These are phyloP conservation scores for Cladosporium phlei DNA, from an alignment of 2,329 filamentous ascomycete genomes.

Conservation along the genomic window DNA sequence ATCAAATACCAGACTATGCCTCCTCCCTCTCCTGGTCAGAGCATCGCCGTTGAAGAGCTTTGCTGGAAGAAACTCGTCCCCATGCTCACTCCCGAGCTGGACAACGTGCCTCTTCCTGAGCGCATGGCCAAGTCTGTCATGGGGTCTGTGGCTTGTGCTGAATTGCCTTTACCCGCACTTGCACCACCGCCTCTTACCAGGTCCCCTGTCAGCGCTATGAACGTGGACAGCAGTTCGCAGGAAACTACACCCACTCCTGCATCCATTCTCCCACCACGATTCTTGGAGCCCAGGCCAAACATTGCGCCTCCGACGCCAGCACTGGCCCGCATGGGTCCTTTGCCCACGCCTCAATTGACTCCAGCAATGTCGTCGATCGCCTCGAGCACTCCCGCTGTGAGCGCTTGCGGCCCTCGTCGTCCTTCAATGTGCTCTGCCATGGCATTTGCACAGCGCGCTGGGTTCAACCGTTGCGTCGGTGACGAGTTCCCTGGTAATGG, in stretches of 20 bases:
- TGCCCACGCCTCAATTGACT: conserved; percentile 60
- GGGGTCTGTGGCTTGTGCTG: conserved; percentile 4
- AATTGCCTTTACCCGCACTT: conserved; percentile 1
- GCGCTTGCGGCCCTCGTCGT: conserved; percentile 48
- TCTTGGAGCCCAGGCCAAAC: conserved; percentile 49
- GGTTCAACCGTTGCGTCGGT: conserved; percentile 51
- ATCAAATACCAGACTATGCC: conserved; percentile 67
- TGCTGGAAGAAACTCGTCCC: conserved; percentile 50
- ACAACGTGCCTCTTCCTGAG: conserved; percentile 33
- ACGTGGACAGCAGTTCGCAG: conserved; percentile 19
- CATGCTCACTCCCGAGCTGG: conserved; percentile 53
- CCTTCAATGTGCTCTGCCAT: conserved; percentile 57
- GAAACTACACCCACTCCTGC: conserved; percentile 41
- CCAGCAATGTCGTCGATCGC: conserved; percentile 45
- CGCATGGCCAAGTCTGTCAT: conserved; percentile 11
- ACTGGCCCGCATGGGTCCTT: conserved; percentile 49
- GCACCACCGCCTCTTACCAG: not conserved
- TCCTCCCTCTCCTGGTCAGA: conserved; percentile 27
- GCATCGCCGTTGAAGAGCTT: conserved; percentile 14
- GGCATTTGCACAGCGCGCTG: conserved; percentile 52
- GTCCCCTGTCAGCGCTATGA: conserved; percentile 1
- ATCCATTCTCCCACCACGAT: conserved; percentile 38
- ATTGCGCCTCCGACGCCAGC: conserved; percentile 50
- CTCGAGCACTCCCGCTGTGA: conserved; percentile 58
- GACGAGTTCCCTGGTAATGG: conserved; percentile 41